Percentiles rank a stretch among this genome's conserved stretches.
phyloP scores from a whole-genome alignment of 2,329 filamentous ascomycete species.

The Monosporascus sp. region DNA sequence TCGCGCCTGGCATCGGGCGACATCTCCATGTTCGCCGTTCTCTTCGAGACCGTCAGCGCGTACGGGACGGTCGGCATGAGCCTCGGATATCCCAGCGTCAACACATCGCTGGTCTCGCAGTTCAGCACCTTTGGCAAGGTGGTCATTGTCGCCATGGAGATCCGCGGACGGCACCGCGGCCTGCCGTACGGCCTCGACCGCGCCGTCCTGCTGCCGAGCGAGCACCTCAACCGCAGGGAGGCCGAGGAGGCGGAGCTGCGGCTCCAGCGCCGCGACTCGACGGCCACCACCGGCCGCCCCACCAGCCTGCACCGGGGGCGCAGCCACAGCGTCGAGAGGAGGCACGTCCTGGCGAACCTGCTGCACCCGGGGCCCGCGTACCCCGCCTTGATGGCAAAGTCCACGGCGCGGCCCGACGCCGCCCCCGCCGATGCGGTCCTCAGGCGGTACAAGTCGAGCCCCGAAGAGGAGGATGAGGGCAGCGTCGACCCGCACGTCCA shows the following conservation, averaged over 20 bases:
- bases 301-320: slow-evolving; percentile 18
- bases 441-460: slow-evolving; percentile 14
- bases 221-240: slow-evolving; percentile 50
- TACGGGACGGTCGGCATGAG: slow-evolving; percentile 93
- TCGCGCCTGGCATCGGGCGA: slow-evolving; percentile 55
- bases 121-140: slow-evolving; percentile 71
- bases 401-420: slow-evolving; percentile 5
- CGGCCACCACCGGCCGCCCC: slow-evolving; percentile 11
- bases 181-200: slow-evolving; percentile 61
- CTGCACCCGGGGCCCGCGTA: slow-evolving; percentile 25
- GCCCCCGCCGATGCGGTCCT: slow-evolving; percentile 10
- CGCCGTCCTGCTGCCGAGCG: slow-evolving; percentile 55
- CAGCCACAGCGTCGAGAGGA: slow-evolving; percentile 23
- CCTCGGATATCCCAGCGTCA: slow-evolving; percentile 70
- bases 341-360: slow-evolving; percentile 20
- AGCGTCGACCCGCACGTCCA: slow-evolving; percentile 5
- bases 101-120: slow-evolving; percentile 77
- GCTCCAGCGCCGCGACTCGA: slow-evolving; percentile 31
- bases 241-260: slow-evolving; percentile 39
- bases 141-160: slow-evolving; percentile 63
- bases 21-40: slow-evolving; percentile 63
- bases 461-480: slow-evolving; percentile 12
- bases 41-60: slow-evolving; percentile 85
- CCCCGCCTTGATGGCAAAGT: slow-evolving; percentile 15
- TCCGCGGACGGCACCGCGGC: slow-evolving; percentile 64